Evolutionary conservation across 257 asterid species (phyloP).

Genomic region (Solanum chaucha): DNA sequence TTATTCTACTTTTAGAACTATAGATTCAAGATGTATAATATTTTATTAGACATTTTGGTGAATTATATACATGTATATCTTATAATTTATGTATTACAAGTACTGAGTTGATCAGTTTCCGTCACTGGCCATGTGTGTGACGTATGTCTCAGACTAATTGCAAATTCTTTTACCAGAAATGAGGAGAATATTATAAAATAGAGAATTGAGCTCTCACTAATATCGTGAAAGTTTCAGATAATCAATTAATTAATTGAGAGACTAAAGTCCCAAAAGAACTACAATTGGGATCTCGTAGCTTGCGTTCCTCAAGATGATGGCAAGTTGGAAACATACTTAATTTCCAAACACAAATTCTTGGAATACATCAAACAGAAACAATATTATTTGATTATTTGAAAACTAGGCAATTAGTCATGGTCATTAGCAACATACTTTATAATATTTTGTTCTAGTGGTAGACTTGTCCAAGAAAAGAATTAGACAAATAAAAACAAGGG

Average conservation of each 20-base stretch:
- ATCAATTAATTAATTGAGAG: neutral
- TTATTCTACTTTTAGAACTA: neutral
- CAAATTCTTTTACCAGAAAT: too few relatives aligned
- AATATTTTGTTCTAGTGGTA: neutral
- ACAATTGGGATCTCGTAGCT: neutral
- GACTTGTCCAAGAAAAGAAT: neutral
- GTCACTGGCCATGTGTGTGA: neutral
- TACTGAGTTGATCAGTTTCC: neutral
- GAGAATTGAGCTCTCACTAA: accelerated
- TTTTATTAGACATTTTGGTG: neutral
- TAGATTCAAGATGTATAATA: neutral
- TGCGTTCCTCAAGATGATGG: neutral
- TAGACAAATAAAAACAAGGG: neutral
- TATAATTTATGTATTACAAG: neutral
- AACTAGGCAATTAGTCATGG: neutral
- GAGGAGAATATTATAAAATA: too few relatives aligned
- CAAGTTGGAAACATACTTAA: neutral
- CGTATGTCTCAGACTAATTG: neutral
- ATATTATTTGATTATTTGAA: neutral
- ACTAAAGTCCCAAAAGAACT: neutral
- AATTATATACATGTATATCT: neutral
- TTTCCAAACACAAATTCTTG: neutral
- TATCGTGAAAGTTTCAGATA: neutral
- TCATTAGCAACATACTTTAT: neutral
- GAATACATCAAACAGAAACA: neutral